Conservation (phyloP, 768 basidiomycete species). For the Xerocomus spinulosus region DNA sequence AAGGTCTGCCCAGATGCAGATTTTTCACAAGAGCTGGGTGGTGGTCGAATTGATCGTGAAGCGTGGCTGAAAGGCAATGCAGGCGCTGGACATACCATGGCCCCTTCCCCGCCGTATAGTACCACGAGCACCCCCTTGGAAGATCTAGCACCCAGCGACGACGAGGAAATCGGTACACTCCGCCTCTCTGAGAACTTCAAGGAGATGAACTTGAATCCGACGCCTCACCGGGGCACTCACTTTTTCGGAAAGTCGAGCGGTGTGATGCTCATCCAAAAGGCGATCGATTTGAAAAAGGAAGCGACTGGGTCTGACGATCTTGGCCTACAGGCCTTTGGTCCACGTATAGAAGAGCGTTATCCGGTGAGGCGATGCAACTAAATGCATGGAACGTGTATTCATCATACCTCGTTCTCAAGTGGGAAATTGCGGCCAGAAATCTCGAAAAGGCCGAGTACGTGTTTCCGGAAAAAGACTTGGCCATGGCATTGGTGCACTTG, state of each 20-base stretch:
- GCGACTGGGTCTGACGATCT: slow-evolving; percentile 38
- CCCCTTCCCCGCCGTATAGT: slow-evolving; percentile 9
- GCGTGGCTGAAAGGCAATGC: slow-evolving; percentile 27
- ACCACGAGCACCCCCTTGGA: slow-evolving; percentile 9
- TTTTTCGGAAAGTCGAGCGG: slow-evolving; percentile 42
- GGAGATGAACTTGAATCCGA: slow-evolving; percentile 14
- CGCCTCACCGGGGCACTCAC: slow-evolving; percentile 5
- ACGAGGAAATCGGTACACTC: slow-evolving; percentile 23
- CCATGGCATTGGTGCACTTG: slow-evolving; percentile 47
- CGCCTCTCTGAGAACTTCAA: slow-evolving; percentile 24
- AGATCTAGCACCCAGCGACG: slow-evolving; percentile 26
- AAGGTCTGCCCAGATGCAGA: slow-evolving; percentile 62
- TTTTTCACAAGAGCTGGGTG: slow-evolving; percentile 54
- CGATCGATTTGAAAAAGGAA: slow-evolving; percentile 57
- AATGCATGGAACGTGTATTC: background rate
- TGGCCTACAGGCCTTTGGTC: background rate
- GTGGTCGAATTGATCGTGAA: slow-evolving; percentile 36
- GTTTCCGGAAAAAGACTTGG: slow-evolving; percentile 52
- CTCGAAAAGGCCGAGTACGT: slow-evolving; percentile 28
- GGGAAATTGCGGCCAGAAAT: slow-evolving; percentile 23
- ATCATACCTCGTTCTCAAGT: slow-evolving; percentile 12
- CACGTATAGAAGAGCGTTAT: background rate
- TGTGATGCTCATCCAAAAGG: slow-evolving; percentile 39
- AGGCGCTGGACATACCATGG: slow-evolving; percentile 10
- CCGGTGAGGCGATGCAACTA: slow-evolving; percentile 23